phyloP scores from a whole-genome alignment of 768 basidiomycete species.

The Mrakia hoshinonis region DNA sequence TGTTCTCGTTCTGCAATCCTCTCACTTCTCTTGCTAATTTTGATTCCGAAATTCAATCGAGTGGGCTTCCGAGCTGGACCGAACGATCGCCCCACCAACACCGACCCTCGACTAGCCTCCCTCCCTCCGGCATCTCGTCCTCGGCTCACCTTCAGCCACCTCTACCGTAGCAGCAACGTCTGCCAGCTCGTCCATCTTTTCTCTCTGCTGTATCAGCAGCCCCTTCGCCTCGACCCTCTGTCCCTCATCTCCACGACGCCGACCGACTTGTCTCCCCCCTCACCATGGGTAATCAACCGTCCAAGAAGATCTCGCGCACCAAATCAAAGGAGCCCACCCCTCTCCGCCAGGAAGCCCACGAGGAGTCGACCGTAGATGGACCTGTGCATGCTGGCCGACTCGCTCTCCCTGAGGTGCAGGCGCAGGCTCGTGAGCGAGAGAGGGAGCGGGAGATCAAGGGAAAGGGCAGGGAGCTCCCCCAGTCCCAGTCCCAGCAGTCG shows the following conservation, averaged over 20 bases:
- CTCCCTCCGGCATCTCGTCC: too few relatives aligned
- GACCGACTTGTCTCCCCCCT: neutral
- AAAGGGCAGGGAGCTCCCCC: constrained; percentile 9
- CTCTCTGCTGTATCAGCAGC: neutral
- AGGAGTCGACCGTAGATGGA: constrained; percentile 15
- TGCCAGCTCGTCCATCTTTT: neutral
- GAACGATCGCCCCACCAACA: too few relatives aligned
- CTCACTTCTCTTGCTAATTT: too few relatives aligned
- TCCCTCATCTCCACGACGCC: neutral
- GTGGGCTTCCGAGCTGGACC: too few relatives aligned
- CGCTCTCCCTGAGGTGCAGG: neutral
- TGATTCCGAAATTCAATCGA: too few relatives aligned
- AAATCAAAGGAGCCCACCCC: constrained; percentile 25
- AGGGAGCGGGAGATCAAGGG: constrained; percentile 24
- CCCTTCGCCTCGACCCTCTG: too few relatives aligned
- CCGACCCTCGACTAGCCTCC: too few relatives aligned
- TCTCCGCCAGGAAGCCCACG: constrained; percentile 25
- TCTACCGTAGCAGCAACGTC: too few relatives aligned
- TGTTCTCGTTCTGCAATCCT: too few relatives aligned
- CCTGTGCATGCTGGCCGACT: constrained; percentile 25
- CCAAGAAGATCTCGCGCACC: constrained; percentile 29
- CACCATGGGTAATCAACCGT: constrained; percentile 27
- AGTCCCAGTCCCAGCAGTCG: neutral
- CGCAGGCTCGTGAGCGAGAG: neutral
- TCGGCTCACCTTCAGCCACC: too few relatives aligned